These are phyloP conservation scores for Halophytophthora batemanensis DNA, from an alignment of 352 stramenopile species.

Conservation along the genomic window DNA sequence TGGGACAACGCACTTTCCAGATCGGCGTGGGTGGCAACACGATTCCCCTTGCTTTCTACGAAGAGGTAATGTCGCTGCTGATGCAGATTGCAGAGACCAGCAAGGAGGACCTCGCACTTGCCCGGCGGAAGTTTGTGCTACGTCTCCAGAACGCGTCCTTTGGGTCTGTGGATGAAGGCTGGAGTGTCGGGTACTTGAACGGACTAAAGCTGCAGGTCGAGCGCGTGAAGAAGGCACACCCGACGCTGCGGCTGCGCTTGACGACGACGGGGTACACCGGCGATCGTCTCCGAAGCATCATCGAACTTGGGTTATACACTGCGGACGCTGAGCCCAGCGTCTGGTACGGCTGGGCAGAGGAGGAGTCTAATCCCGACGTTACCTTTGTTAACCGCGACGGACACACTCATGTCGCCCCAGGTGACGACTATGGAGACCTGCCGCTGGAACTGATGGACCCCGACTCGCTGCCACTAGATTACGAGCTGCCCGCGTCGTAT, in stretches of 20 bases:
- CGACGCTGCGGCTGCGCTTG: slow-evolving; percentile 22
- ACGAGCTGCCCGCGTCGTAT: too few relatives aligned
- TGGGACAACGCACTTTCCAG: slow-evolving; percentile 31
- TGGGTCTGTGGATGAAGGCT: slow-evolving; percentile 15
- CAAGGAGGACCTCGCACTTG: slow-evolving; percentile 6
- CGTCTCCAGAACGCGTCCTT: slow-evolving; percentile 21
- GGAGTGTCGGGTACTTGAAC: slow-evolving; percentile 26
- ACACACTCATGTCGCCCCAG: too few relatives aligned
- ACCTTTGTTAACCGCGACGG: slow-evolving; percentile 17
- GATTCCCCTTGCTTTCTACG: slow-evolving; percentile 25
- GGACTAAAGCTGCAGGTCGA: slow-evolving; percentile 13
- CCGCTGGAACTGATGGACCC: too few relatives aligned
- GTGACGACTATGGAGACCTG: too few relatives aligned
- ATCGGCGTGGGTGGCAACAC: slow-evolving; percentile 23
- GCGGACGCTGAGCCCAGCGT: slow-evolving; percentile 18
- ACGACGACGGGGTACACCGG: slow-evolving; percentile 10
- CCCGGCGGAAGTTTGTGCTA: slow-evolving; percentile 21
- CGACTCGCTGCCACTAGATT: too few relatives aligned
- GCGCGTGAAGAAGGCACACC: slow-evolving; percentile 21
- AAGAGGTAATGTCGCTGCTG: slow-evolving; percentile 21
- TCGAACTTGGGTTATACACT: slow-evolving; percentile 34
- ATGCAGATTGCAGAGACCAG: slow-evolving; percentile 11
- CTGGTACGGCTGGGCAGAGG: slow-evolving; percentile 35
- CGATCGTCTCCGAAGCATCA: slow-evolving; percentile 19
- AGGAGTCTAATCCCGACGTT: slow-evolving; percentile 16